Evolutionary conservation across 1,139 yeast species (phyloP), one percentile per base, ranked within the genome.

Genomic region (Kurtzmaniella quercitrusa): DNA sequence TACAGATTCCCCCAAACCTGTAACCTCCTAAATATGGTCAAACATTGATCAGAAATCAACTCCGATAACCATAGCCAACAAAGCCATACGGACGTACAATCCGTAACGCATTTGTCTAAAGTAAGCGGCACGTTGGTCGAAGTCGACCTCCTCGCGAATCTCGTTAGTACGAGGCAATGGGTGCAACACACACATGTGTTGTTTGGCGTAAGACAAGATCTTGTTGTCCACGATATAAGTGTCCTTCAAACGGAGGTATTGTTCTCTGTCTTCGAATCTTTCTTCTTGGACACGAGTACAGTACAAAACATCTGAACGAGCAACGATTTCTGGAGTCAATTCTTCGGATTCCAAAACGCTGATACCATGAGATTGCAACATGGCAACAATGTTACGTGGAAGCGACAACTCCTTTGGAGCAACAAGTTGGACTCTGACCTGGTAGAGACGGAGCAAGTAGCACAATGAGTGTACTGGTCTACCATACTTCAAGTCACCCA

Each of bases 71-170:
- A 93, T 86, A 47, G 98, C 97, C 64, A 94, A 78, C 53, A 94
- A 74, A 16, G 98, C 98, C 99, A 94, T 94, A 78, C 99, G 88
- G 43, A 94, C 96, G 63, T 83, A 94, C 66, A 94, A 77, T 48
- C 99, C 99, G 62, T 93, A 93, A 68, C 94, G 85, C 98, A 93
- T 93, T 76, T 91, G 98, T 80, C 98, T 87, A 76, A 93, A 93
- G 74, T 93, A 93, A 48, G 98, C 98, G 52, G 98, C 98, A 68
- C 98, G 86, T 68, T 91, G 97, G 68, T 94, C 99, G 60, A 91
- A 93, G 68, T 94, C 99, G 57, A 94, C 98, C 72, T 94, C 98
- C 70, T 89, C 98, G 60, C 88, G 85, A 55, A 94, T 91, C 72
- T 94, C 99, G 57, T 82, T 85, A 53, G 88, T 89, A 70, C 99